Base-by-base conservation (phyloP, 106 monocot species). In the Dioscorea alata region DNA sequence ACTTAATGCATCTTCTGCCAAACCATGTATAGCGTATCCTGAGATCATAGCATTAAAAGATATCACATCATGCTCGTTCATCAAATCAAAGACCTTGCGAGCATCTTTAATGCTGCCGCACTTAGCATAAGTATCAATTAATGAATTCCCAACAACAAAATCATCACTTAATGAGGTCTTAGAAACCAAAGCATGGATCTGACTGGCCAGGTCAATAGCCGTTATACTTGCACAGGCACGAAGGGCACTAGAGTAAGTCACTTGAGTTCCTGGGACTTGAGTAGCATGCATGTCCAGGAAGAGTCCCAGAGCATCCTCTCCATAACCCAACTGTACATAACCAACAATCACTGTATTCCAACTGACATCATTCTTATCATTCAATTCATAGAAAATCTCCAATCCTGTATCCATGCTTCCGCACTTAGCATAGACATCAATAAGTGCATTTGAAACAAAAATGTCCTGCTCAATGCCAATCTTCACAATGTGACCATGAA, bases 31-130 rank as follows among this genome's bases (percentile, higher is more conserved):
- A 54, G 91, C 85, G 78, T 84, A 91, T 12, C 84, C 91, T 12
- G 88, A 91, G 63, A 91, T 91, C 71, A 96, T 70, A 63, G 84
- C 77, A 85, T 96, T 96, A 86, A 88, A 96, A 33, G 96, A 92
- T 68, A 96, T 76, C 12, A 71, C 53, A 78, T 92, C 86, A 69
- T 31, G 71, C 18, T 74, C 69, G 48, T 49, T 67, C 69, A 96
- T 72, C 24, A 53, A 21, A 50, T 80, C 77, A 82, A 96, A 96
- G 24, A 89, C 74, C 67, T 84, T 84, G 7, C 69, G 65, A 49
- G 95, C 86, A 67, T 69, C 63, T 53, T 31, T 66, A 28, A 91
- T 84, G 61, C 56, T 71, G 35, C 91, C 88, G 53, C 88, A 88
- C 66, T 91, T 91, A 35, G 91, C 83, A 80, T 92, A 96, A 60